Percentiles rank a stretch among this genome's conserved stretches.
These are phyloP conservation scores for Colletotrichum camelliae DNA, from an alignment of 2,329 filamentous ascomycete species.

Conservation along the genomic window DNA sequence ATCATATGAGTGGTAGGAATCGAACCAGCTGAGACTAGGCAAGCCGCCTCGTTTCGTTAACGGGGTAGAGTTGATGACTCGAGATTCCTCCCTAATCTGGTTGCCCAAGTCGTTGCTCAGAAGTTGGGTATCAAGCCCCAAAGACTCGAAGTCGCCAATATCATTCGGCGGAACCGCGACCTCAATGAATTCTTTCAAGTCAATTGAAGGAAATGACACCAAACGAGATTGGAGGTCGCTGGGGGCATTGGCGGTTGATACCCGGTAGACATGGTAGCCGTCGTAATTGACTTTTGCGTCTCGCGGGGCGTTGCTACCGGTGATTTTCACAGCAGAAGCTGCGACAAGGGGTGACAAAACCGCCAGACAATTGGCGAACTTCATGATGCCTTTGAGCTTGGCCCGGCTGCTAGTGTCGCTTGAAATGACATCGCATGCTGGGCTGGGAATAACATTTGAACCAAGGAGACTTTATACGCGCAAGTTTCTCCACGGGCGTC, in stretches of 20 bases:
- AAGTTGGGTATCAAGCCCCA: slow-evolving; percentile 29
- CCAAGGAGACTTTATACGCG: background rate
- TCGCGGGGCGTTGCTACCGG: background rate
- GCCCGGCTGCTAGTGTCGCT: background rate
- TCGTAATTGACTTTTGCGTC: slow-evolving; percentile 30
- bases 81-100: slow-evolving; percentile 31
- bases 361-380: background rate
- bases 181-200: slow-evolving; percentile 33
- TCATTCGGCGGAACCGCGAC: slow-evolving; percentile 35
- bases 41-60: slow-evolving; percentile 30
- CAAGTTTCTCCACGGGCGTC: background rate
- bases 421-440: background rate
- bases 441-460: background rate
- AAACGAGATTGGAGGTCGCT: slow-evolving; percentile 24
- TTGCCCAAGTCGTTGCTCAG: slow-evolving; percentile 32
- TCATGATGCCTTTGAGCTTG: slow-evolving; percentile 1
- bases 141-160: slow-evolving; percentile 29
- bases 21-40: slow-evolving; percentile 52
- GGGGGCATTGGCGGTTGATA: slow-evolving; percentile 23
- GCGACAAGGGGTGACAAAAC: background rate
- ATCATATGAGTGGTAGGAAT: slow-evolving; percentile 56
- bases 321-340: background rate
- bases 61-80: slow-evolving; percentile 23
- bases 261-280: slow-evolving; percentile 36
- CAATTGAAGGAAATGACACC: slow-evolving; percentile 25